Conservation (phyloP, 192 early-diverging fungal species). For the Gonapodya sp. region DNA sequence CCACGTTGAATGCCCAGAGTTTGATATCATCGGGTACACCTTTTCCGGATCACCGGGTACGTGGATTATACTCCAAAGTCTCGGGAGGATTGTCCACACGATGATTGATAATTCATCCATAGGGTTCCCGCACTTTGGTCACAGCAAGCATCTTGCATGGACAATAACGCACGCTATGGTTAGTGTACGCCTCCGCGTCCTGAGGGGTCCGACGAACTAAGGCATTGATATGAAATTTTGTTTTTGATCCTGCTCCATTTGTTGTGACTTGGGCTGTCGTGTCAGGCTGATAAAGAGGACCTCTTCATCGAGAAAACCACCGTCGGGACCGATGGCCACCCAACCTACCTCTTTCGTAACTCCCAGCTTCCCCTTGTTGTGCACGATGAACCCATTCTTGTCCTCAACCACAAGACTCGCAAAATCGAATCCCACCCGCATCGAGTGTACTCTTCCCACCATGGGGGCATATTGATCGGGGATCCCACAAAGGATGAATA, state of each 20-base stretch:
- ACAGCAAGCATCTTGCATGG: conserved; percentile 2
- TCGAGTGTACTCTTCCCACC: neutral
- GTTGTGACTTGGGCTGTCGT: neutral
- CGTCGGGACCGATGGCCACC: neutral
- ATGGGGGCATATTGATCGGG: neutral
- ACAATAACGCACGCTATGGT: neutral
- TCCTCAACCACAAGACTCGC: neutral
- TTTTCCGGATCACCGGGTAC: neutral
- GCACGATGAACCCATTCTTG: neutral
- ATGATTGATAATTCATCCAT: neutral
- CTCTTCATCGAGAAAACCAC: neutral
- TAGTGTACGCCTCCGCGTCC: neutral
- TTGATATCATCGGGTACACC: conserved; percentile 6
- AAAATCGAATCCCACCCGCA: neutral
- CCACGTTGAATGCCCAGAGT: conserved; percentile 1
- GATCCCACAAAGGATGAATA: neutral
- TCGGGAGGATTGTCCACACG: too few species aligned
- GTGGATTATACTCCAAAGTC: too few species aligned
- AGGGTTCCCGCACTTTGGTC: conserved; percentile 9
- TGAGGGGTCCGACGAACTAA: neutral
- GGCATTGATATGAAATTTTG: neutral
- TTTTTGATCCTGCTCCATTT: neutral
- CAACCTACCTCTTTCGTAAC: neutral
- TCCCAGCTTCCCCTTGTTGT: neutral
- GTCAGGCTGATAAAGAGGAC: neutral